Base-by-base conservation (phyloP, 2,329 filamentous ascomycete genomes). In the Chaetomiaceae sp. region DNA sequence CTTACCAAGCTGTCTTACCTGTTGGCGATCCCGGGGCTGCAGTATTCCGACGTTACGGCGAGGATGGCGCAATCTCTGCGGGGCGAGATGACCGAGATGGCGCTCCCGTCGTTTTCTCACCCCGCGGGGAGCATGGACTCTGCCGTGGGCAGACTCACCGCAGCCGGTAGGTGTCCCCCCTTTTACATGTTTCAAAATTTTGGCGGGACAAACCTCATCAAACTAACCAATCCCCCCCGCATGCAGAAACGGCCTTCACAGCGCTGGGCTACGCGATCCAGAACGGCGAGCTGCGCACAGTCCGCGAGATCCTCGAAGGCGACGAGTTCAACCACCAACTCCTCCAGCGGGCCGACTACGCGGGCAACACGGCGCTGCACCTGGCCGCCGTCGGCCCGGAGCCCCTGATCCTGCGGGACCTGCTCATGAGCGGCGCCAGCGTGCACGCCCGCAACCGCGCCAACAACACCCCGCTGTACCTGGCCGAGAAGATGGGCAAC, bases 1-100 rank as follows among this genome's bases (percentile, higher is more conserved):
- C 79, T 96, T 59, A 93, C 91, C 17, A 96, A 96, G 68, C 77
- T 96, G 23, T 88, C 89, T 1, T 95, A 95, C 66, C 78, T 96
- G 3, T 78, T 96, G 16, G 86, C 87, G 4, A 66, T 78, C 4
- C 82, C 86, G 1, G 76, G 74, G 27, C 73, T 86, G n/a, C 76
- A 78, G 0, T 75, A 79, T 7, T 73, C 77, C 47, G 83, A 88
- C 19, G 82, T 96, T 23, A 77, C 82, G 3, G 74, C 73, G 55
- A 76, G 77, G 55, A 95, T 96, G 81, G 83, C 86, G 6, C 70
- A 77, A 20, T 88, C 86, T 10, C 75, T 96, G 19, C 81, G 89
- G 44, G 91, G 91, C 40, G 91, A 96, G 71, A 81, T 96, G 69
- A 95, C 89, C 10, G 87, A 90, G 67, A 79, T 82, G 48, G 77